Evolutionary conservation across 495 filamentous ascomycete genomes (phyloP).

Genomic region (Penicillium subrubescens): DNA sequence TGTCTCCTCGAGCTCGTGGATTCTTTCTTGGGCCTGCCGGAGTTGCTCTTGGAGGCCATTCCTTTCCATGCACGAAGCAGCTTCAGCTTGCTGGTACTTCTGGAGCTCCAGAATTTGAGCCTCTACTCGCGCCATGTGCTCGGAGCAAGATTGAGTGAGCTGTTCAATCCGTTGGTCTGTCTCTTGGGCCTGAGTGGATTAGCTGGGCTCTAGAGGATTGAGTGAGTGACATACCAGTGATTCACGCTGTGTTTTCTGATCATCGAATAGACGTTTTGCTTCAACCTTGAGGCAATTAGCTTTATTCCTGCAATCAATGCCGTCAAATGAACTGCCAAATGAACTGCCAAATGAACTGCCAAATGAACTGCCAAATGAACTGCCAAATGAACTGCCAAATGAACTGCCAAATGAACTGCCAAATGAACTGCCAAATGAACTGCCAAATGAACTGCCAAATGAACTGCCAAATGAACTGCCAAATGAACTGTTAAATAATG

Average conservation of each 20-base stretch:
- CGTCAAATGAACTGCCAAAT: too few relatives aligned
- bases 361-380: too few relatives aligned
- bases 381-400: background rate
- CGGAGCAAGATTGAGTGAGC: conserved; percentile 20
- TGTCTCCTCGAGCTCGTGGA: conserved; percentile 21
- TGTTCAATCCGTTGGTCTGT: conserved; percentile 25
- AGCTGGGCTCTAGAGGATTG: conserved; percentile 4
- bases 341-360: background rate
- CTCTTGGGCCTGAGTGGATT: conserved; percentile 25
- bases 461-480: too few relatives aligned
- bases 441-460: too few relatives aligned
- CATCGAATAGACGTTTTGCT: conserved; percentile 12
- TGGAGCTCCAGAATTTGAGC: conserved; percentile 26
- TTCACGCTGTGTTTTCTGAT: conserved; percentile 9
- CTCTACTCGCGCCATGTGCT: conserved; percentile 16
- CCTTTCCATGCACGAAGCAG: conserved; percentile 19
- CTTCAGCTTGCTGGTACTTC: conserved; percentile 25
- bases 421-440: background rate
- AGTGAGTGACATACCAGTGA: conserved; percentile 16
- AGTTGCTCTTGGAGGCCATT: conserved; percentile 23
- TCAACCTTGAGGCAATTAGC: conserved; percentile 29
- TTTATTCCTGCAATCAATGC: background rate
- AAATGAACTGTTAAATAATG: background rate
- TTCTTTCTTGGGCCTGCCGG: conserved; percentile 26
- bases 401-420: too few relatives aligned